These are phyloP conservation scores for Coniochaeta sp. DNA, from an alignment of 2,329 filamentous ascomycete genomes.

Conservation along the genomic window DNA sequence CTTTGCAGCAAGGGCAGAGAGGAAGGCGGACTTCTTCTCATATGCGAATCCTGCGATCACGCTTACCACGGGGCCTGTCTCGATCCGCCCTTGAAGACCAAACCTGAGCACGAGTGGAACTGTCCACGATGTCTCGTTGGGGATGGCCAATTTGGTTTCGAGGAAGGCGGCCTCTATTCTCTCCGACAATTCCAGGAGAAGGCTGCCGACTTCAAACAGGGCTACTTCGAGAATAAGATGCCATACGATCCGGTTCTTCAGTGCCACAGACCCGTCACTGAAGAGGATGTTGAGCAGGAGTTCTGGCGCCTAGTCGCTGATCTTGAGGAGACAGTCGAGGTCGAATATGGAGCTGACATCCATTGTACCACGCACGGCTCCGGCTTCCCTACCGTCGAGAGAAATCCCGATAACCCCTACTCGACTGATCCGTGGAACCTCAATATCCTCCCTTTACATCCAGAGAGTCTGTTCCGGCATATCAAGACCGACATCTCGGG, in stretches of 20 bases:
- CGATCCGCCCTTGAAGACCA: constrained; percentile 72
- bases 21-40: constrained; percentile 60
- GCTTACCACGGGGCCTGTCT: constrained; percentile 83
- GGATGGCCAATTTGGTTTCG: constrained; percentile 94
- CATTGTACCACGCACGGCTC: constrained; percentile 97
- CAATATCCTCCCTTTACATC: constrained; percentile 82
- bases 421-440: constrained; percentile 92
- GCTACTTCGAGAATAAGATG: constrained; percentile 87
- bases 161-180: constrained; percentile 93
- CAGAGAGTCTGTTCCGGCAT: constrained; percentile 88
- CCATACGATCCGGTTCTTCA: constrained; percentile 80
- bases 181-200: constrained; percentile 94
- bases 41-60: constrained; percentile 89
- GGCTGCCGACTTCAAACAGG: constrained; percentile 88
- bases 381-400: constrained; percentile 91
- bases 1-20: constrained; percentile 70
- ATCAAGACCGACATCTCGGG: constrained; percentile 98
- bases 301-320: constrained; percentile 96
- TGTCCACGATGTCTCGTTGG: constrained; percentile 92
- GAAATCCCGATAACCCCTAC: constrained; percentile 79
- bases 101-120: constrained; percentile 88
- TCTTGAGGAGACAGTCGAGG: constrained; percentile 90
- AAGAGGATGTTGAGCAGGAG: constrained; percentile 92
- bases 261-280: constrained; percentile 72
- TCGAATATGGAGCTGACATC: constrained; percentile 96